Evolutionary conservation across 2,329 filamentous ascomycete genomes (phyloP).

Genomic region (Aspergillus tanneri): DNA sequence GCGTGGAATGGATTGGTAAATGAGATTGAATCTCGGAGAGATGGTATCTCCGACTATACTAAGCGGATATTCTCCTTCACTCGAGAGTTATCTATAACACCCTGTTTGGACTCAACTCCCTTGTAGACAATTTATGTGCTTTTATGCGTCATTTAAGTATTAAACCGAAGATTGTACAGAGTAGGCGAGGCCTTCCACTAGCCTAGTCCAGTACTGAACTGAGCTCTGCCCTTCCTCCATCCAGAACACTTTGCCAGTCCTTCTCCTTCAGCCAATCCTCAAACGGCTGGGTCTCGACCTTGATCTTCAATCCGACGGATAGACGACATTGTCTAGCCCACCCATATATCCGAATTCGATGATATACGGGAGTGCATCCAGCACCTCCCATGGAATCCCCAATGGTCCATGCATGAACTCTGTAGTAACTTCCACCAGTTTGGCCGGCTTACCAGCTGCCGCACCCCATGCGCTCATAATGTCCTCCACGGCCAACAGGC

Average conservation of each 20-base stretch:
- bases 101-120: too few species aligned
- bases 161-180: too few species aligned
- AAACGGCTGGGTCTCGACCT: conserved; percentile 10
- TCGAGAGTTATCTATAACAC: too few species aligned
- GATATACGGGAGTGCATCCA: conserved; percentile 38
- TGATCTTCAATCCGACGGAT: conserved; percentile 41
- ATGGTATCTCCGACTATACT: too few species aligned
- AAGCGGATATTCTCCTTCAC: too few species aligned
- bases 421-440: conserved; percentile 28
- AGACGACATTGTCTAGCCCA: conserved; percentile 39
- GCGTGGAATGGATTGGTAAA: too few species aligned
- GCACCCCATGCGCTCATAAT: conserved; percentile 37
- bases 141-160: too few species aligned
- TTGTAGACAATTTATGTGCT: too few species aligned
- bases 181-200: too few species aligned
- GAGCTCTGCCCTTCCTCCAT: conserved; percentile 4
- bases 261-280: conserved; percentile 24
- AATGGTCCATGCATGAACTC: conserved; percentile 34
- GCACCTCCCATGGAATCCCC: conserved; percentile 33
- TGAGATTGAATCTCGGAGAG: too few species aligned
- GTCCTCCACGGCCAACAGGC: conserved; percentile 36
- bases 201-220: not conserved
- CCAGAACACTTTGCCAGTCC: conserved; percentile 19
- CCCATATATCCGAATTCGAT: conserved; percentile 46
- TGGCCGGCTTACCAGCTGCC: conserved; percentile 39